phyloP scores from a whole-genome alignment of 345 rosid species.

The Balakata baccata region DNA sequence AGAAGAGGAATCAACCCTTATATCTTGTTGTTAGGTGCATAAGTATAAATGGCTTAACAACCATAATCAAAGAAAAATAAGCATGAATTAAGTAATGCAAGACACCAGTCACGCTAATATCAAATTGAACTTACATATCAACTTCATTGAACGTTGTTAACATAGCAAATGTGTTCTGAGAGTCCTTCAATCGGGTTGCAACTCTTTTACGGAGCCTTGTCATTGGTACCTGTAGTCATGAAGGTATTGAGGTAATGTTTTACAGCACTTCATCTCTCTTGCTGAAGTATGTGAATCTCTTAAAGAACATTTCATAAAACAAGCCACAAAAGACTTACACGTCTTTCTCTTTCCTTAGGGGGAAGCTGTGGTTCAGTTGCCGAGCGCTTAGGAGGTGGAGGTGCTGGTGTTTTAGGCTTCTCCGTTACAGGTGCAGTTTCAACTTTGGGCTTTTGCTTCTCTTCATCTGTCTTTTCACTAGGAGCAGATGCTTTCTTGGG shows the following conservation, averaged over 20 bases:
- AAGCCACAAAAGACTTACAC: conserved; percentile 44
- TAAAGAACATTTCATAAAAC: background rate
- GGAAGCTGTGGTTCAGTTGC: conserved; percentile 95
- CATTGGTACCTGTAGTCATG: conserved; percentile 76
- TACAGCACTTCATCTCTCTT: background rate
- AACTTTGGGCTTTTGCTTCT: conserved; percentile 45
- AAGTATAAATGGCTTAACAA: background rate
- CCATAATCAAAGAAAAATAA: background rate
- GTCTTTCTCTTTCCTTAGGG: conserved; percentile 96
- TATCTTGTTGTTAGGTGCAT: background rate
- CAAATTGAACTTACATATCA: conserved; percentile 65
- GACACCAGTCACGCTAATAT: background rate
- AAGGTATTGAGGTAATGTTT: background rate
- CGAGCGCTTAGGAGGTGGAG: conserved; percentile 58
- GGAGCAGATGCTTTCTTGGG: conserved; percentile 46
- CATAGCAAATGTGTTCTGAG: conserved; percentile 95
- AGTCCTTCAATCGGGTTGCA: conserved; percentile 91
- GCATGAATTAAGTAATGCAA: background rate
- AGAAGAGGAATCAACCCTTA: background rate
- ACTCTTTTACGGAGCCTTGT: conserved; percentile 95
- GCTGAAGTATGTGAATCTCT: background rate
- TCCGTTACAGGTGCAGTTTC: conserved; percentile 28
- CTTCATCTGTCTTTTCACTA: conserved; percentile 35
- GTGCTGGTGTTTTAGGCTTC: conserved; percentile 29
- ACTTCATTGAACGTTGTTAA: conserved; percentile 98